A percentile compares a stretch with the other conserved stretches of the same genome.
These are phyloP conservation scores for Xylaria castorea DNA, from an alignment of 495 filamentous ascomycete species.

Conservation along the genomic window DNA sequence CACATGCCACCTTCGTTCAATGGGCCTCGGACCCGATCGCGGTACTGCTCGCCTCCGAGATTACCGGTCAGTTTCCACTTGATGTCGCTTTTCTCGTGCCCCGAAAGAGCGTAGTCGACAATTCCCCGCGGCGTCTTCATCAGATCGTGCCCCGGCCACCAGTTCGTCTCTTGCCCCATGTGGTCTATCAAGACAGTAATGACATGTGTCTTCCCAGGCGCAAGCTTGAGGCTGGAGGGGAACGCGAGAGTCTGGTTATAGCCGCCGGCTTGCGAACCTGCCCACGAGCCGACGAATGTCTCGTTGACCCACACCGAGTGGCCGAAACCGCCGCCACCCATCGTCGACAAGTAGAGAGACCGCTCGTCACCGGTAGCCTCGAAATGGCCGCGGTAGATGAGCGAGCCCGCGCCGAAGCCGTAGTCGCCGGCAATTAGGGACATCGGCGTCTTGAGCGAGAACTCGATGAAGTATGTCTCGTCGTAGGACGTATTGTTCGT, in stretches of 20 bases:
- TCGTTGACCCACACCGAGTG: conserved; percentile 63
- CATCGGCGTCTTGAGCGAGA: conserved; percentile 63
- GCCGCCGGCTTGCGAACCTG: conserved; percentile 52
- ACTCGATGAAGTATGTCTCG: conserved; percentile 28
- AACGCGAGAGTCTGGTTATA: conserved; percentile 60
- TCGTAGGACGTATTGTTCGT: conserved; percentile 60
- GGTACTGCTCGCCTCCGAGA: conserved; percentile 73
- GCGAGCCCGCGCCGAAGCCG: conserved; percentile 71
- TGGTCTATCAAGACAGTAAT: conserved; percentile 77
- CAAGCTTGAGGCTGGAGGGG: conserved; percentile 55
- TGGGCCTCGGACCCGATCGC: conserved; percentile 70
- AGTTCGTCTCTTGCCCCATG: conserved; percentile 72
- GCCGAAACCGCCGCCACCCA: conserved; percentile 69
- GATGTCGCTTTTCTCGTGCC: conserved; percentile 54
- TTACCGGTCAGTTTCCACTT: conserved; percentile 82
- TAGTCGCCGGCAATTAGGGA: conserved; percentile 76
- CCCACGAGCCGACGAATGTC: conserved; percentile 62
- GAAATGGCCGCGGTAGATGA: conserved; percentile 78
- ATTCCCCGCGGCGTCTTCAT: conserved; percentile 79
- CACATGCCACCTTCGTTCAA: conserved; percentile 79
- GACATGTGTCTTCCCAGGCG: conserved; percentile 60
- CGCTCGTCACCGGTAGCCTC: conserved; percentile 67
- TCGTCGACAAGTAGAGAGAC: conserved; percentile 60
- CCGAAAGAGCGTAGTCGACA: conserved; percentile 59
- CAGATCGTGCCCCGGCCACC: conserved; percentile 59